phyloP scores from a whole-genome alignment of 1,284 basidiomycete species.

The Tetrapyrgos nigripes region DNA sequence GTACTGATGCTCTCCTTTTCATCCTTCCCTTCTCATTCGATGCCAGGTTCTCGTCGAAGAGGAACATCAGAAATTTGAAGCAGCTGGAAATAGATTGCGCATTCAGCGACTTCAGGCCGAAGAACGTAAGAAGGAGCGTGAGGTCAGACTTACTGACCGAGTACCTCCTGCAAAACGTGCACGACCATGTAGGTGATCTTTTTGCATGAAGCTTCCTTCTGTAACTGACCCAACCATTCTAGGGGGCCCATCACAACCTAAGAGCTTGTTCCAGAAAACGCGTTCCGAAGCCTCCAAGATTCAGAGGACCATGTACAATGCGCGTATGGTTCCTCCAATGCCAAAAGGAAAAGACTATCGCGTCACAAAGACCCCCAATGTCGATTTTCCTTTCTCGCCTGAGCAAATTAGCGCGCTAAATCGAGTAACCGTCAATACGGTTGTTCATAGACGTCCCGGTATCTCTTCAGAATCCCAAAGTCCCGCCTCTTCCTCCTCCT shows the following conservation, averaged over 20 bases:
- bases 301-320: conserved; percentile 63
- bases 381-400: background rate
- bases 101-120: conserved; percentile 69
- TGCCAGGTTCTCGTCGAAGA: conserved; percentile 57
- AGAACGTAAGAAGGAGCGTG: conserved; percentile 73
- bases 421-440: conserved; percentile 51
- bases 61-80: conserved; percentile 67
- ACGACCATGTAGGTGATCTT: conserved; percentile 56
- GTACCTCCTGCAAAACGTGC: conserved; percentile 67
- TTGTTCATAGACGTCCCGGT: conserved; percentile 39
- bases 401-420: conserved; percentile 29
- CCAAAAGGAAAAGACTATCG: conserved; percentile 50
- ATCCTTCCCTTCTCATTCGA: conserved; percentile 3
- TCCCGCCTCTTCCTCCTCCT: conserved; percentile 18
- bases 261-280: conserved; percentile 79
- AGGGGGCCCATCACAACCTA: conserved; percentile 64
- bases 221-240: background rate
- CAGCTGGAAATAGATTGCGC: conserved; percentile 62
- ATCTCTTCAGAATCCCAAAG: too few species aligned
- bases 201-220: conserved; percentile 6
- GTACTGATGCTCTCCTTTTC: conserved; percentile 28
- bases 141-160: conserved; percentile 73
- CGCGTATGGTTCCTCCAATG: conserved; percentile 58
- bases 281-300: conserved; percentile 69
- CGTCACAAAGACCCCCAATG: conserved; percentile 39